Conservation (phyloP, 2,329 filamentous ascomycete genomes). For the Aspergillus clavatus region DNA sequence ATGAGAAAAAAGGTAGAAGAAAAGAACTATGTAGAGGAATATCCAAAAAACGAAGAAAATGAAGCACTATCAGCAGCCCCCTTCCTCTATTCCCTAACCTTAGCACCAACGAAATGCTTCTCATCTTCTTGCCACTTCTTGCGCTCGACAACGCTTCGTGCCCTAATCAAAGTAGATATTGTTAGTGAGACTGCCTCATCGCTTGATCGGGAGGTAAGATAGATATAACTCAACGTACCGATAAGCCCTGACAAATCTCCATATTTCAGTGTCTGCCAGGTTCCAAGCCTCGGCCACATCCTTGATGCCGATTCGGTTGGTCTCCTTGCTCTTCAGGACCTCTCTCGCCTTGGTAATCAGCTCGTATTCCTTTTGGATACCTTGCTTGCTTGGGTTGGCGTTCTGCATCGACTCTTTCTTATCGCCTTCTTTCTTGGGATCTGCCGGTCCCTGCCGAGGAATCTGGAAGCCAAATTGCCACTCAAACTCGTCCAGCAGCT, state of each 20-base stretch:
- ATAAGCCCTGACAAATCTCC: constrained; percentile 60
- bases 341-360: constrained; percentile 49
- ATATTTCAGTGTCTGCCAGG: constrained; percentile 59
- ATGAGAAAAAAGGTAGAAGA: no score
- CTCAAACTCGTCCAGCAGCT: constrained; percentile 60
- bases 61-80: constrained; percentile 2
- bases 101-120: constrained; percentile 49
- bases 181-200: not conserved
- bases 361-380: constrained; percentile 42
- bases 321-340: constrained; percentile 37
- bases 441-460: constrained; percentile 49
- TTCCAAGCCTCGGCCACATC: constrained; percentile 52
- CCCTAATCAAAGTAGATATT: constrained; percentile 31
- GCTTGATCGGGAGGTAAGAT: not conserved
- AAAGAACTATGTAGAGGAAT: no score
- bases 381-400: constrained; percentile 34
- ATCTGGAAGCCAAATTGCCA: constrained; percentile 88
- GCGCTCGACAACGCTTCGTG: constrained; percentile 53
- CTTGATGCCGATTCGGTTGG: constrained; percentile 36
- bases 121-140: constrained; percentile 59
- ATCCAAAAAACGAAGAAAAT: not conserved
- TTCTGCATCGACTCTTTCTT: constrained; percentile 33
- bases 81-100: constrained; percentile 12
- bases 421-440: constrained; percentile 32
- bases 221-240: constrained; percentile 29